phyloP scores from a whole-genome alignment of 345 rosid species.

The Salix purpurea region DNA sequence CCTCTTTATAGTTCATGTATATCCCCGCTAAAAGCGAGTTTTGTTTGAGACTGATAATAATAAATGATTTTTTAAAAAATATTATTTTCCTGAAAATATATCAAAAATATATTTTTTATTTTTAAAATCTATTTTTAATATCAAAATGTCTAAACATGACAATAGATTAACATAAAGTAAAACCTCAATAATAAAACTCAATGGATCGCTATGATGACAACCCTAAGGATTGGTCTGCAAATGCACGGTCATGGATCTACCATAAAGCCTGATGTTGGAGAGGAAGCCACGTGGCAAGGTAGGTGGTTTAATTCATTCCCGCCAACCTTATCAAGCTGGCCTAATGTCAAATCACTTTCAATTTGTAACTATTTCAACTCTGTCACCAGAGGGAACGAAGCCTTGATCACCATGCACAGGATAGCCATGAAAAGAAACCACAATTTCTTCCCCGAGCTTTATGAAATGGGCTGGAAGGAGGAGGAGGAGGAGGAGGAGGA shows the following conservation, averaged over 20 bases:
- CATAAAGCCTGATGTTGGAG: not conserved
- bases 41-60: too few relatives aligned
- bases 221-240: not conserved
- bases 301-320: not conserved
- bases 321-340: slow-evolving; percentile 7
- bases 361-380: not conserved
- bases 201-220: not conserved
- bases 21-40: not conserved
- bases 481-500: too few relatives aligned
- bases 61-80: too few relatives aligned
- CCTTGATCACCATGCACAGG: too few relatives aligned
- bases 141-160: too few relatives aligned
- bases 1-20: not conserved
- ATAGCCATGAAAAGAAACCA: too few relatives aligned
- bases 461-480: too few relatives aligned
- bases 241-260: not conserved
- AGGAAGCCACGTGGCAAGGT: not conserved
- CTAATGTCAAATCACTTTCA: not conserved
- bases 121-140: too few relatives aligned
- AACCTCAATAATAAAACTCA: not conserved
- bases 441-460: too few relatives aligned
- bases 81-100: too few relatives aligned
- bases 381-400: not conserved
- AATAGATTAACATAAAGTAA: not conserved
- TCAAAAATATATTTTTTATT: too few relatives aligned